Evolutionary conservation across 805 yeast species (phyloP).

Genomic region (Wickerhamomyces tratensis): DNA sequence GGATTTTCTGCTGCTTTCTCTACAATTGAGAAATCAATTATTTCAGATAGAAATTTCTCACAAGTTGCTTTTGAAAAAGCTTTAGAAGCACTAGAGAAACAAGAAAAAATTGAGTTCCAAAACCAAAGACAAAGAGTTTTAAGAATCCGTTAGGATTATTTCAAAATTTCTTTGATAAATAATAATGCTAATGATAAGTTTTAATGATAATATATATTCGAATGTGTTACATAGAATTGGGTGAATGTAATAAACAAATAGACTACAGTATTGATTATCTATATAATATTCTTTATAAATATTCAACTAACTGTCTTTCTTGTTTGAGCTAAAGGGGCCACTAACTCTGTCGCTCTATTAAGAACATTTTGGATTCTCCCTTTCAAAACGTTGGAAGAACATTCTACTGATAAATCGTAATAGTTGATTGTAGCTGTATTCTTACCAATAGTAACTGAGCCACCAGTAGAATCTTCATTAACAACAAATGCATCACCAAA

Average conservation of each 20-base stretch:
- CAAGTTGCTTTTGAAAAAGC: conserved; percentile 78
- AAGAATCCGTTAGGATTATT: conserved; percentile 24
- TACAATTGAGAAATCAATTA: conserved; percentile 77
- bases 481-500: conserved; percentile 69
- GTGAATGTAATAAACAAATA: too few species aligned
- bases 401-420: conserved; percentile 52
- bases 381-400: conserved; percentile 65
- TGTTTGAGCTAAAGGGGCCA: conserved; percentile 66
- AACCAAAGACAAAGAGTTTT: conserved; percentile 78
- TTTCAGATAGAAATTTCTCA: conserved; percentile 50
- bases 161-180: too few species aligned
- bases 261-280: too few species aligned
- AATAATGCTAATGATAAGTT: too few species aligned
- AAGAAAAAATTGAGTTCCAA: conserved; percentile 80
- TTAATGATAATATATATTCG: too few species aligned
- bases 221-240: too few species aligned
- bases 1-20: conserved; percentile 93
- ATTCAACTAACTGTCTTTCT: conserved; percentile 3
- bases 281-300: too few species aligned
- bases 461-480: conserved; percentile 33
- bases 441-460: conserved; percentile 63
- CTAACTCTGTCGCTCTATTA: conserved; percentile 67
- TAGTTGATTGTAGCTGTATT: conserved; percentile 64
- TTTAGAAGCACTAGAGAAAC: conserved; percentile 68
- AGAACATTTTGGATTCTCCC: conserved; percentile 79